phyloP scores from a whole-genome alignment of 2,329 filamentous ascomycete species.

The Podosphaera fusca region DNA sequence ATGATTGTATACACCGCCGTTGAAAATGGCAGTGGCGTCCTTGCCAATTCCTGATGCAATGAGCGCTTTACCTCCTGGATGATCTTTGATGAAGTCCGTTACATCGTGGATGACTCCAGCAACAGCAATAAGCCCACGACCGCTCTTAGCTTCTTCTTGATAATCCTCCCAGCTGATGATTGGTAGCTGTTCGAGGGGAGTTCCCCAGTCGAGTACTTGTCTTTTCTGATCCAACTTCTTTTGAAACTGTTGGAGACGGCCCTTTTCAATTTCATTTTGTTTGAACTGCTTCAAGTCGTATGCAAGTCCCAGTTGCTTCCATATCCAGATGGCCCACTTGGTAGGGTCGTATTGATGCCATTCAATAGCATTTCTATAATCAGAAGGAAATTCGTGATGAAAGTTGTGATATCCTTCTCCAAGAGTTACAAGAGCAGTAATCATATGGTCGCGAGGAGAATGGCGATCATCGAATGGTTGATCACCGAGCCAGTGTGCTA shows the following conservation, averaged over 20 bases:
- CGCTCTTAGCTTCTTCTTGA: constrained; percentile 52
- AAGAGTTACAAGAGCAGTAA: constrained; percentile 66
- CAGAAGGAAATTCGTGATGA: constrained; percentile 83
- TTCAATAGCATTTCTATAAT: constrained; percentile 78
- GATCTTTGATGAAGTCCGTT: constrained; percentile 63
- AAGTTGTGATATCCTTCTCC: constrained; percentile 90
- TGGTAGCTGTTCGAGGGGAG: constrained; percentile 63
- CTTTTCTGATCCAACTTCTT: constrained; percentile 87
- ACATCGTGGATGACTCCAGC: constrained; percentile 77
- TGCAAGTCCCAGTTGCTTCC: constrained; percentile 66
- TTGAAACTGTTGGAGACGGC: constrained; percentile 66
- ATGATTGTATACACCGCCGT: constrained; percentile 75
- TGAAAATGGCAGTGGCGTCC: constrained; percentile 78
- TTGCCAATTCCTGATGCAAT: constrained; percentile 66
- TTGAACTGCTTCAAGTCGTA: constrained; percentile 82
- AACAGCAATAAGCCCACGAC: constrained; percentile 52
- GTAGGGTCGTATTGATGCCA: constrained; percentile 86
- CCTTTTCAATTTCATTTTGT: constrained; percentile 80
- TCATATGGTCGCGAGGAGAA: constrained; percentile 68
- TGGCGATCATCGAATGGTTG: constrained; percentile 87
- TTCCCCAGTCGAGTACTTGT: constrained; percentile 62
- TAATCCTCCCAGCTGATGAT: constrained; percentile 77
- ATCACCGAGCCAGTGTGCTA: constrained; percentile 78
- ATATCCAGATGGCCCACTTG: constrained; percentile 70
- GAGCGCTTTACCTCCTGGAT: constrained; percentile 75